A percentile compares a stretch with the other conserved stretches of the same genome.
Evolutionary conservation across 1,284 basidiomycete genomes (phyloP).

Genomic region (Leccinum subatratum): DNA sequence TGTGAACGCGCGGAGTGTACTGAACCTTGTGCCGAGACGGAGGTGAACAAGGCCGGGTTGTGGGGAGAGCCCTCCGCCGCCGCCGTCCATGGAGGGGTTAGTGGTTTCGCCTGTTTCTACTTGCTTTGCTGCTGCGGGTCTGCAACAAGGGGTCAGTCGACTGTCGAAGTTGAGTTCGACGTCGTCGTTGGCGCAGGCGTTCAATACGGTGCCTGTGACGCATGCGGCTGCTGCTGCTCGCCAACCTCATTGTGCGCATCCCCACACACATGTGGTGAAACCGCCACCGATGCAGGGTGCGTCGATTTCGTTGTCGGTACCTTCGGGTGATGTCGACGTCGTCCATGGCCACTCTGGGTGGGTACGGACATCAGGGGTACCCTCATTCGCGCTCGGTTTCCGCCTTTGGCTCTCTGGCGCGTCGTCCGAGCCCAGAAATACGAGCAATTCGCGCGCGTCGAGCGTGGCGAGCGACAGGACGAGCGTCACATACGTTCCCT

Average conservation of each 20-base stretch:
- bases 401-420: conserved; percentile 18
- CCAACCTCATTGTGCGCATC: conserved; percentile 5
- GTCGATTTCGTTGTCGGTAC: conserved; percentile 24
- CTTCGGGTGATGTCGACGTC: background rate
- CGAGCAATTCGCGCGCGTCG: conserved; percentile 32
- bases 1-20: conserved; percentile 54
- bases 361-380: background rate
- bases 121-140: conserved; percentile 4
- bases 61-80: conserved; percentile 13
- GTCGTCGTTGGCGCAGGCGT: conserved; percentile 38
- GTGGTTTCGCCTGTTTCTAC: background rate
- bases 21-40: conserved; percentile 34
- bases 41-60: conserved; percentile 16
- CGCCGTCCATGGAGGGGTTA: conserved; percentile 10
- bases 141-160: conserved; percentile 27
- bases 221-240: conserved; percentile 5
- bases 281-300: conserved; percentile 28
- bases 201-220: conserved; percentile 20
- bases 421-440: conserved; percentile 12
- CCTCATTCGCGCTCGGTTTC: conserved; percentile 7
- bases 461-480: conserved; percentile 32
- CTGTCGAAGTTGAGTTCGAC: conserved; percentile 34
- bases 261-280: conserved; percentile 19
- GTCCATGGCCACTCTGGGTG: background rate
- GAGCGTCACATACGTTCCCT: no score